Evolutionary conservation across 441 rosid species (phyloP), one percentile per base, ranked within the genome.

Genomic region (Populus hybrid): DNA sequence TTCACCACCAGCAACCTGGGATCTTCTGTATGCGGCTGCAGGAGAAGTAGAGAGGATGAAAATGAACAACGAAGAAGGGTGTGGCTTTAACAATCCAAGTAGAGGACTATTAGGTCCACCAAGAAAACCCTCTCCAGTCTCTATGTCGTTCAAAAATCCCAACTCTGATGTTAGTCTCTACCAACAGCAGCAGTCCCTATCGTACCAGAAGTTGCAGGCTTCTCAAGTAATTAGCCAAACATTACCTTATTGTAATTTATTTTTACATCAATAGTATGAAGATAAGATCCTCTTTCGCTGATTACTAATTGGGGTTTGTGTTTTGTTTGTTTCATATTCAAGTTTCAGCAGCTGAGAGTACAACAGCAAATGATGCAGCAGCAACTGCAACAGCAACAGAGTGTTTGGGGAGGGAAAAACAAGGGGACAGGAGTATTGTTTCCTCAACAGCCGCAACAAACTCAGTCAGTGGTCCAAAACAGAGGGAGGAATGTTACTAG

Each of bases 181-280:
- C 78, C 32, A 81, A 1, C 66, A 21, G 66, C 82, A 81, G 63
- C 89, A 73, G 82, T 79, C 88, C 1, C 83, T 86, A 42, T 40
- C 83, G 42, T 88, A 86, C 85, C 94, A 84, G 82, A 88, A 85
- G 78, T 70, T 89, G 23, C 95, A 87, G 74, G 94, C 86, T 18
- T 64, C 86, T 67, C 90, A 87, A 57, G 98, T 91, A 86, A 73
- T 74, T 21, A 57, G 8, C 6, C 19, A 16, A 12, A 11, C 38
- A n/a, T 1, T 9, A 5, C 28, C 7, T 9, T 3, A 21, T 4
- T 9, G 6, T 63, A 10, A 5, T 9, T 3, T 9, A 14, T 8
- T 63, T 63, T 23, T 12, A 21, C 23, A 3, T 63, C 1, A 23
- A 61, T 14, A 61, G 66, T 19, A 8, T 7, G 9, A 3, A 9